Evolutionary conservation across 495 filamentous ascomycete genomes (phyloP), one percentile per base, ranked within the genome.

Genomic region (Penicillium cosmopolitanum): DNA sequence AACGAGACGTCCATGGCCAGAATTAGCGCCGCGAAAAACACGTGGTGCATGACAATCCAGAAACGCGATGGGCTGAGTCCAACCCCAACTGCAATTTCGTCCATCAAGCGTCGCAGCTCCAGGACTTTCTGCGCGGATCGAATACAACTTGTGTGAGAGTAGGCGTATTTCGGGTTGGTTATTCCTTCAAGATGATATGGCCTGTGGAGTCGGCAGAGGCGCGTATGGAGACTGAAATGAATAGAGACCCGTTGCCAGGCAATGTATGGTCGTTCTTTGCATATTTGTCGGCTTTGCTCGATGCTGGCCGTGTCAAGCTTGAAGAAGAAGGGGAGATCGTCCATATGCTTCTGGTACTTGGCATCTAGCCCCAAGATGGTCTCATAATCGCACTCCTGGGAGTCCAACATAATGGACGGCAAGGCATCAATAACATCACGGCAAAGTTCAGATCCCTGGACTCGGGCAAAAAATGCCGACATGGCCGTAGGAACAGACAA

Each of bases 201-300:
- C n/a, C 69, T 57, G 47, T 74, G 71, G 35, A 74, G 61, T 9
- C 66, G 64, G 53, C 67, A 74, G 11, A 74, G 54, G 18, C 71
- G 69, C 1, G 58, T 63, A 31, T 72, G 58, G 8, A 70, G 40
- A 40, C 61, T 53, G 52, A 74, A 64, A 50, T 74, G 65, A 11
- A 65, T 12, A 31, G 16, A 46, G 25, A 63, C 57, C 9, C 71
- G 56, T 16, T 70, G 64, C 54, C 58, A 66, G 25, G 66, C 53
- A 35, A 74, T 63, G 36, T 67, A 69, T 0, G 71, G 71, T 25
- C 62, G 58, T 5, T 74, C 58, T 21, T 51, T 52, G 44, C 60
- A 66, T 15, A 67, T 66, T 13, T 50, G 46, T 25, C 55, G 51
- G 31, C 58, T 67, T 51, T 64, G 58, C 33, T 66, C 56, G 4